These are phyloP conservation scores for Hypoxylon crocopeplum DNA, from an alignment of 495 filamentous ascomycete genomes.

Conservation along the genomic window DNA sequence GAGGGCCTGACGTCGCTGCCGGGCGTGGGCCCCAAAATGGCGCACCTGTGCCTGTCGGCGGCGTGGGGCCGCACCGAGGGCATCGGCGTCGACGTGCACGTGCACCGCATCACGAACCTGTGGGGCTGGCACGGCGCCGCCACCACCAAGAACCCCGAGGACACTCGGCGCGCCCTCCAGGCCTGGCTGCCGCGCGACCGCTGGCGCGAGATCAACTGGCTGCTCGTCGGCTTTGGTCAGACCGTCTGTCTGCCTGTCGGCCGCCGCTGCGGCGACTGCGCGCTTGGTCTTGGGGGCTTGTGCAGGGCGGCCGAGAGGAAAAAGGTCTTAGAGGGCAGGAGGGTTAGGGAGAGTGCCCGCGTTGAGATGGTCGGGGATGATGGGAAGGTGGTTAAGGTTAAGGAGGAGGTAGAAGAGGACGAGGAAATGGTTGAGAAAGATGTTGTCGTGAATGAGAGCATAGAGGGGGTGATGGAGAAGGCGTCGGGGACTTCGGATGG, in stretches of 20 bases:
- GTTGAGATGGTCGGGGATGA: conserved; percentile 34
- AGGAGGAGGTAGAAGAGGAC: conserved; percentile 37
- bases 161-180: conserved; percentile 79
- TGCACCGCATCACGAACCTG: conserved; percentile 90
- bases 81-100: conserved; percentile 73
- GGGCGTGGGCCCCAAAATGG: conserved; percentile 98
- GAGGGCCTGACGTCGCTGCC: conserved; percentile 81
- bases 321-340: conserved; percentile 58
- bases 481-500: neutral
- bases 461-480: conserved; percentile 11
- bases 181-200: conserved; percentile 83
- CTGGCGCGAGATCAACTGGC: conserved; percentile 94
- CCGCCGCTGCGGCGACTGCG: conserved; percentile 81
- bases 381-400: conserved; percentile 25
- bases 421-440: conserved; percentile 38
- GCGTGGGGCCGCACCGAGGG: conserved; percentile 66
- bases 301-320: conserved; percentile 74
- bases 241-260: conserved; percentile 82
- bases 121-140: conserved; percentile 96
- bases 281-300: conserved; percentile 72
- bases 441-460: conserved; percentile 39
- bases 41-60: conserved; percentile 82
- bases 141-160: conserved; percentile 82
- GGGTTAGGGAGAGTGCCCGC: conserved; percentile 40
- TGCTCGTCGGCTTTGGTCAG: conserved; percentile 92